A percentile compares a stretch with the other conserved stretches of the same genome.
Evolutionary conservation across 2,329 filamentous ascomycete species (phyloP).

Genomic region (Xylaria hypoxylon): DNA sequence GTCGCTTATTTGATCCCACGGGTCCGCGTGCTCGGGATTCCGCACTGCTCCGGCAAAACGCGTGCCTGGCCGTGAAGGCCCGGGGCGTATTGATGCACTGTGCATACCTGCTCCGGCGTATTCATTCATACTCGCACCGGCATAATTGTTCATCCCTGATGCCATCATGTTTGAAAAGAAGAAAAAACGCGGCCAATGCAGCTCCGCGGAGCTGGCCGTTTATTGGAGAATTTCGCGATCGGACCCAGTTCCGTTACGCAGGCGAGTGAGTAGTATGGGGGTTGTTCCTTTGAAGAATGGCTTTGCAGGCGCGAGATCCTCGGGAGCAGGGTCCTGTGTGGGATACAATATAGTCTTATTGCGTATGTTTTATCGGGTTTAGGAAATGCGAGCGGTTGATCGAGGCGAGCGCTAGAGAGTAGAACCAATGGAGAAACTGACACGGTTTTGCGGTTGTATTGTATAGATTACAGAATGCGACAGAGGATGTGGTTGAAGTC

Average conservation of each 20-base stretch:
- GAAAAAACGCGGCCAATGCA: conserved; percentile 8
- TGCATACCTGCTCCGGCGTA: conserved; percentile 46
- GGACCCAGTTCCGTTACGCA: background rate
- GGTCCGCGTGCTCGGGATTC: conserved; percentile 48
- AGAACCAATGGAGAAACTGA: background rate
- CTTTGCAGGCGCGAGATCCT: background rate
- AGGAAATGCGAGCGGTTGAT: background rate
- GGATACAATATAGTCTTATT: conserved; percentile 13
- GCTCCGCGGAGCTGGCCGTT: conserved; percentile 12
- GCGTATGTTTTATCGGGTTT: conserved; percentile 7
- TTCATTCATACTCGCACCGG: conserved; percentile 50
- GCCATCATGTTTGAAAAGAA: conserved; percentile 37
- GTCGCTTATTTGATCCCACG: conserved; percentile 72
- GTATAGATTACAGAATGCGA: conserved; percentile 13
- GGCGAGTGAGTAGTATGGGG: too few species aligned
- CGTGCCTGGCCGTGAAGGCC: conserved; percentile 46
- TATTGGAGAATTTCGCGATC: background rate
- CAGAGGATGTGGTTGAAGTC: conserved; percentile 1
- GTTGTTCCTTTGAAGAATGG: background rate
- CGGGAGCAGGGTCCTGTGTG: background rate
- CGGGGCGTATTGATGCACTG: conserved; percentile 47
- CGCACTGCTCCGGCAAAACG: conserved; percentile 50
- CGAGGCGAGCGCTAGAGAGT: background rate
- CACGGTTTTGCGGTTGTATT: background rate
- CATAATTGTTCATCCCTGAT: conserved; percentile 50